A percentile compares a stretch with the other conserved stretches of the same genome.
Evolutionary conservation across 345 rosid genomes (phyloP).

Genomic region (Excoecaria cochinchinensis): DNA sequence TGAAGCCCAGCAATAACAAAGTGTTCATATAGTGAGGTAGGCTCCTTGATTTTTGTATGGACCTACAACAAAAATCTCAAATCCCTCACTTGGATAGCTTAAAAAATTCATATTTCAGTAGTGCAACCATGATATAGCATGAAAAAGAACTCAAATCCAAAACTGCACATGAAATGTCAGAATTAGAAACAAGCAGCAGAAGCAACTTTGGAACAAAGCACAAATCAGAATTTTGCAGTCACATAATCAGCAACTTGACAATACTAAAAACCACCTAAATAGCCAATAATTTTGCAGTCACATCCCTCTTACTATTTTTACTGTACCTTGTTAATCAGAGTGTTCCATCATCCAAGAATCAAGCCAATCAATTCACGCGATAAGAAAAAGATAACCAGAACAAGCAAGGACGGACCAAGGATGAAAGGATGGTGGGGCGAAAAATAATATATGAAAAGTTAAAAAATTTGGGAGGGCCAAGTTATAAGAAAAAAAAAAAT

Average conservation of each 20-base stretch:
- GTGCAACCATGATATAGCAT: neutral
- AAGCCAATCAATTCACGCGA: neutral
- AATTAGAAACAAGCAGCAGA: neutral
- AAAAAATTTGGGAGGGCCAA: too few species aligned
- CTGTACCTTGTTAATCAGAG: neutral
- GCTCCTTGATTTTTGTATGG: slow-evolving; percentile 58
- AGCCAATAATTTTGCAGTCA: neutral
- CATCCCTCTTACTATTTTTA: neutral
- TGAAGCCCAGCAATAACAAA: slow-evolving; percentile 84
- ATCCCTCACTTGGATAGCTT: slow-evolving; percentile 1
- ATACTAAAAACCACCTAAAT: neutral
- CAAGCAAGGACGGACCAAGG: too few species aligned
- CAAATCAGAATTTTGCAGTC: neutral
- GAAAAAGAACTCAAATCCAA: neutral
- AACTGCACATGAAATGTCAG: neutral
- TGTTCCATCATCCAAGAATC: neutral
- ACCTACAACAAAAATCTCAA: slow-evolving; percentile 49
- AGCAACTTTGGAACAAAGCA: neutral
- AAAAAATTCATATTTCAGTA: neutral
- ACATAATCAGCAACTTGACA: neutral
- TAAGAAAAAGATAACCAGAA: neutral
- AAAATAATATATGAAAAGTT: too few species aligned
- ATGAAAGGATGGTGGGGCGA: too few species aligned
- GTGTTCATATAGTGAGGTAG: slow-evolving; percentile 83
- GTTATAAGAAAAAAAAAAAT: too few species aligned